phyloP scores from a whole-genome alignment of 495 filamentous ascomycete species.

The Geopyxis carbonaria region DNA sequence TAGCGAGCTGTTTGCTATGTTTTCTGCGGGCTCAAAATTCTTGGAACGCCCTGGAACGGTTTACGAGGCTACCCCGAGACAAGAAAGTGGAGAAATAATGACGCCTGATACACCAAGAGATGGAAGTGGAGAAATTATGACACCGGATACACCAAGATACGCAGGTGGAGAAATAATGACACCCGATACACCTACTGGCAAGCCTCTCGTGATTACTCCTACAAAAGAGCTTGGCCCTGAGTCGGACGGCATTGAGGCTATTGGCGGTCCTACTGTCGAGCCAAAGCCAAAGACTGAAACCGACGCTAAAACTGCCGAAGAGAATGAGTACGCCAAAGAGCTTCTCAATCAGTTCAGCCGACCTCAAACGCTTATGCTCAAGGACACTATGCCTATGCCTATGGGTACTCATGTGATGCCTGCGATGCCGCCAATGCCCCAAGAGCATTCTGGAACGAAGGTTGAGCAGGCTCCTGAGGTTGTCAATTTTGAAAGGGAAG shows the following conservation, averaged over 20 bases:
- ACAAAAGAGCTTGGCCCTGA: slow-evolving; percentile 19
- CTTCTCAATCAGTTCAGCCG: slow-evolving; percentile 21
- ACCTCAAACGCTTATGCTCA: slow-evolving; percentile 23
- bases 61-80: background rate
- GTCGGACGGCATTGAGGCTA: slow-evolving; percentile 22
- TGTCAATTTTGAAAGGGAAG: slow-evolving; percentile 21
- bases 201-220: slow-evolving; percentile 9
- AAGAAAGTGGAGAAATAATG: background rate
- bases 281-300: slow-evolving; percentile 6
- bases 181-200: background rate
- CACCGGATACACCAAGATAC: background rate
- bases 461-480: slow-evolving; percentile 20
- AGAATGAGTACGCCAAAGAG: slow-evolving; percentile 19
- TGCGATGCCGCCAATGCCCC: slow-evolving; percentile 17
- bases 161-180: background rate
- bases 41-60: slow-evolving; percentile 7
- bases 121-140: background rate
- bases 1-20: slow-evolving; percentile 20
- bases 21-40: slow-evolving; percentile 17
- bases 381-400: slow-evolving; percentile 25
- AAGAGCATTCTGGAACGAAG: slow-evolving; percentile 6
- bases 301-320: slow-evolving; percentile 12
- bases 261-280: slow-evolving; percentile 18
- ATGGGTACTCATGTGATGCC: slow-evolving; percentile 19
- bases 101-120: background rate